Evolutionary conservation across 768 basidiomycete species (phyloP).

Genomic region (Pleurotus ostreatus): DNA sequence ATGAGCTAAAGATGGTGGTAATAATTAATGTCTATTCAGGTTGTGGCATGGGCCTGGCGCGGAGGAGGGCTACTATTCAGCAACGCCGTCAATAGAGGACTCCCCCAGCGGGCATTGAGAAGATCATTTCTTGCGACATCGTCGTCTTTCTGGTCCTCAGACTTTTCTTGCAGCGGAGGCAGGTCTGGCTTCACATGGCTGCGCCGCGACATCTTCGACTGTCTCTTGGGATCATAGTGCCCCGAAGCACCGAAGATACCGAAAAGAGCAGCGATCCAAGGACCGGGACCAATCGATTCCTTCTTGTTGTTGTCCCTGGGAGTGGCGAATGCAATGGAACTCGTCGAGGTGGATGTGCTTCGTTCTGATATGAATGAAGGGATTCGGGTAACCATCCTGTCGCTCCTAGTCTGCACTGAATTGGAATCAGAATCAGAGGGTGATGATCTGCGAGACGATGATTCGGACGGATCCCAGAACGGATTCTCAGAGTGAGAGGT

Average conservation of each 20-base stretch:
- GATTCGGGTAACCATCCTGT: background rate
- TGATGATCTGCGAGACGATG: background rate
- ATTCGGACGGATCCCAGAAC: constrained; percentile 7
- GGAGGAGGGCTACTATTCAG: background rate
- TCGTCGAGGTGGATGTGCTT: constrained; percentile 4
- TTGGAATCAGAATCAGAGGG: background rate
- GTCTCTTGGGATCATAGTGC: background rate
- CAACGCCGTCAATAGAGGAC: background rate
- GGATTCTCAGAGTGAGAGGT: constrained; percentile 1
- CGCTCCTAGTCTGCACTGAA: background rate
- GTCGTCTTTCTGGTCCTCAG: background rate
- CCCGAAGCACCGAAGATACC: background rate
- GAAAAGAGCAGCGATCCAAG: background rate
- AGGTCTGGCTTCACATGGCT: background rate
- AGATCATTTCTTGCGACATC: background rate
- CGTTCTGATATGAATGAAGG: constrained; percentile 3
- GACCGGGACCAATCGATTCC: background rate
- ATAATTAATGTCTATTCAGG: no score
- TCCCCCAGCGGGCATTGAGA: background rate
- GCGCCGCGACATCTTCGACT: background rate
- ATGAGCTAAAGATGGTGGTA: no score
- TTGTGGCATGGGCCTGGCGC: no score
- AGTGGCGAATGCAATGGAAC: constrained; percentile 3
- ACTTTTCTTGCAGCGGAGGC: background rate
- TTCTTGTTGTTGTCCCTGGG: background rate